Evolutionary conservation across 169 alveolate genomes (phyloP), one percentile per base, ranked within the genome.

Genomic region (Ophryocystis elektroscirrha): DNA sequence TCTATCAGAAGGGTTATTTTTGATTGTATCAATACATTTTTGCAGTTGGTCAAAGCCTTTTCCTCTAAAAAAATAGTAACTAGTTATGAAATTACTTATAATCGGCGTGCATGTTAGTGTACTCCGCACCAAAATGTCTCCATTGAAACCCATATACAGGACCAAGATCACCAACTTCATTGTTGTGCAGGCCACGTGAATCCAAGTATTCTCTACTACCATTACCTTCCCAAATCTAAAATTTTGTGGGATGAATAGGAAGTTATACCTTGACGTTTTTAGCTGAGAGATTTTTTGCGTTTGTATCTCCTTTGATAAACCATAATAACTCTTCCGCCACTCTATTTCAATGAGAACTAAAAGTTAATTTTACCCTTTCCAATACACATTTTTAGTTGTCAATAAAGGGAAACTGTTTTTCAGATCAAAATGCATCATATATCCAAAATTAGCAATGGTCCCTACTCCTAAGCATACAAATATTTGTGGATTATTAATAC

Each of bases 121-220:
- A 90, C 50, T 81, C 84, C 12, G 96, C 96, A 6, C 95, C 94
- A 47, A 86, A 88, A 53, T 87, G 93, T 25, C 97, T 63, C 97
- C 96, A 85, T 63, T 91, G 94, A 73, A 89, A 91, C 36, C 98
- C 98, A 64, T 91, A 86, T 51, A 88, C 85, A 2, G 97, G 97
- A n/a, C 96, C 77, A 29, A 90, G 62, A 51, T 88, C 96, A 44
- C 87, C 86, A 44, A 76, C 96, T 59, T 85, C 94, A 38, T 97
- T 79, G 46, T 86, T 76, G n/a, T 63, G 53, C 36, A 91, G 69
- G 22, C 96, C 96, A 23, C 83, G 63, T 18, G 65, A 69, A 56
- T 88, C 96, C 51, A 91, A 67, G 73, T 83, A 91, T 48, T 85
- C 90, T 43, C 94, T 71, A n/a, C 93, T 77, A 23, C 95, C 97